Conservation (phyloP, 495 filamentous ascomycete species). For the Hypoxylon perforatum region DNA sequence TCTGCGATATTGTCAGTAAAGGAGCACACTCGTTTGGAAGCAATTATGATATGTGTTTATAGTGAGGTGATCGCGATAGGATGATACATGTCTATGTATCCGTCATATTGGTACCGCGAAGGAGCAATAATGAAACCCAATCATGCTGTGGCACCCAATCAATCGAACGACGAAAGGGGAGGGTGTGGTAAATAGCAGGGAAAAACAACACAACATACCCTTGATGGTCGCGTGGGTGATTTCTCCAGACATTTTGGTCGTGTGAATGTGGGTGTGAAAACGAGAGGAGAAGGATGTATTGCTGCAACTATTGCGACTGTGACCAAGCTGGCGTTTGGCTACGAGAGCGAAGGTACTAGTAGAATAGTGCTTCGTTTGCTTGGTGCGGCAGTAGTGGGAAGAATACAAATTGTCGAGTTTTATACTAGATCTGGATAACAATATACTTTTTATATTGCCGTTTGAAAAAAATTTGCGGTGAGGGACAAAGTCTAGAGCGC, state of each 20-base stretch:
- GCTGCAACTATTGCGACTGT: slow-evolving; percentile 6
- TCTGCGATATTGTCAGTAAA: slow-evolving; percentile 63
- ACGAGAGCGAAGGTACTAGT: background rate
- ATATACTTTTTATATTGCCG: too few relatives aligned
- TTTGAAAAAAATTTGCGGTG: too few relatives aligned
- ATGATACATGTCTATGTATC: background rate
- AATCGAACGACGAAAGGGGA: slow-evolving; percentile 2
- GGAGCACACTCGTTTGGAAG: background rate
- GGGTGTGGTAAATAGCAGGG: background rate
- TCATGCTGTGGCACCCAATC: slow-evolving; percentile 2
- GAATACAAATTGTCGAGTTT: background rate
- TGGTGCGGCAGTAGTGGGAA: background rate
- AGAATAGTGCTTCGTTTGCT: slow-evolving; percentile 5
- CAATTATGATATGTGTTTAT: background rate
- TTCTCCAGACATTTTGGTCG: slow-evolving; percentile 54
- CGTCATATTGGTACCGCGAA: background rate
- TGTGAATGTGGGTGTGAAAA: slow-evolving; percentile 18
- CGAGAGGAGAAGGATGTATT: slow-evolving; percentile 8
- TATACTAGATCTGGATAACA: too few relatives aligned
- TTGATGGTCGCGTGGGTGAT: slow-evolving; percentile 71
- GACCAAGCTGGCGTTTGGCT: slow-evolving; percentile 7
- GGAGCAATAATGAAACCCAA: slow-evolving; percentile 1
- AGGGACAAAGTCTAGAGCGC: too few relatives aligned
- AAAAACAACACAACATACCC: slow-evolving; percentile 46
- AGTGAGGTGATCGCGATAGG: background rate